A percentile compares a stretch with the other conserved stretches of the same genome.
These are phyloP conservation scores for Penicillium janthinellum DNA, from an alignment of 2,329 filamentous ascomycete genomes.

Conservation along the genomic window DNA sequence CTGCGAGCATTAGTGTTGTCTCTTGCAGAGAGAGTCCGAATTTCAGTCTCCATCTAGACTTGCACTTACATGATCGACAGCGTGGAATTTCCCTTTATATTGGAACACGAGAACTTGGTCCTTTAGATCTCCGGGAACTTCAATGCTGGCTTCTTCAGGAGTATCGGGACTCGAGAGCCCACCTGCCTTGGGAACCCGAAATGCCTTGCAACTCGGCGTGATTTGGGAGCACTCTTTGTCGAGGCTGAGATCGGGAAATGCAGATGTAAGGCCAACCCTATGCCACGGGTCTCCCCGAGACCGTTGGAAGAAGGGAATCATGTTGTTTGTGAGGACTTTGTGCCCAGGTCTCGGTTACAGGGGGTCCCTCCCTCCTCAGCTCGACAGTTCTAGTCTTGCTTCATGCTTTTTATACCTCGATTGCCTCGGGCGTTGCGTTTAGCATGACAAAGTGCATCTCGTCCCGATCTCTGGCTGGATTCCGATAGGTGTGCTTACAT, in stretches of 20 bases:
- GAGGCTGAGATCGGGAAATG: conserved; percentile 56
- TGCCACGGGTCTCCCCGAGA: conserved; percentile 50
- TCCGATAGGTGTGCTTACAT: conserved; percentile 4
- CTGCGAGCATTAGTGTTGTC: conserved; percentile 38
- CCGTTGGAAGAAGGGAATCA: conserved; percentile 26
- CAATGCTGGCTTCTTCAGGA: conserved; percentile 32
- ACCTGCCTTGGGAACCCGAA: conserved; percentile 51
- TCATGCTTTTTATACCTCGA: neutral
- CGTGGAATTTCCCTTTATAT: conserved; percentile 66
- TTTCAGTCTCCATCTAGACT: fast-evolving
- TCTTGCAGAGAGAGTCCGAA: conserved; percentile 6
- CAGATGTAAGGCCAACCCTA: conserved; percentile 56
- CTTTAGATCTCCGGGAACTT: conserved; percentile 47
- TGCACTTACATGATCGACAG: conserved; percentile 64
- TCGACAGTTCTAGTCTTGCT: neutral
- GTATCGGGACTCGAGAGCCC: conserved; percentile 17
- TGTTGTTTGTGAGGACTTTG: conserved; percentile 3
- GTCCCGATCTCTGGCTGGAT: neutral
- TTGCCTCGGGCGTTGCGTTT: neutral
- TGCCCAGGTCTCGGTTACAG: neutral
- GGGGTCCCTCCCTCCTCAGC: neutral
- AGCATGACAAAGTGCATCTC: neutral
- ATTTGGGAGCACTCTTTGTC: conserved; percentile 38
- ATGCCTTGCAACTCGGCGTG: conserved; percentile 62
- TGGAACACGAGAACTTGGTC: conserved; percentile 68